These are phyloP conservation scores for Arctium minus DNA, from an alignment of 129 eudicot species.

Conservation along the genomic window DNA sequence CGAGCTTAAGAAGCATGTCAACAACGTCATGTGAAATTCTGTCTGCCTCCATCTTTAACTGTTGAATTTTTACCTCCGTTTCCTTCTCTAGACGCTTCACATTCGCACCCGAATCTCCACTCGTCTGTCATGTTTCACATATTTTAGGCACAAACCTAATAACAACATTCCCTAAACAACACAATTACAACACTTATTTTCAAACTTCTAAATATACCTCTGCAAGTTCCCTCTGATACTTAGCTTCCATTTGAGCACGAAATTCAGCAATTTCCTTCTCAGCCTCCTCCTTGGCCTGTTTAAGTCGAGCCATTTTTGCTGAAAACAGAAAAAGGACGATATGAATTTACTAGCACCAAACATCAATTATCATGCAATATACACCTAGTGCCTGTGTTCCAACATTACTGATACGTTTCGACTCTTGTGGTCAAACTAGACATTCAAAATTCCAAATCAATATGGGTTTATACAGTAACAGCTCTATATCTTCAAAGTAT, in stretches of 20 bases:
- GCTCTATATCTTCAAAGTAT: background rate
- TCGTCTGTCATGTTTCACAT: conserved; percentile 35
- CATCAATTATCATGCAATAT: background rate
- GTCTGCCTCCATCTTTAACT: conserved; percentile 40
- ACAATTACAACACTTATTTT: background rate
- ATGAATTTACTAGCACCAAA: background rate
- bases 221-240: conserved; percentile 54
- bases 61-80: conserved; percentile 43
- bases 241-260: conserved; percentile 66
- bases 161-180: background rate
- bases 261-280: conserved; percentile 67
- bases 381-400: background rate
- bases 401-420: background rate
- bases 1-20: conserved; percentile 39
- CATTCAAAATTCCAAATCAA: background rate
- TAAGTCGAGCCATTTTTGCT: conserved; percentile 63
- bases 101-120: conserved; percentile 65
- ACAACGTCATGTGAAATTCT: conserved; percentile 52
- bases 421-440: background rate
- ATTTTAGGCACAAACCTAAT: background rate
- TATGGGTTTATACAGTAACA: background rate
- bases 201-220: conserved; percentile 35
- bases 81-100: conserved; percentile 63
- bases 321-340: background rate
- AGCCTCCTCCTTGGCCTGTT: conserved; percentile 73